These are phyloP conservation scores for Toxicodendron radicans DNA, from an alignment of 345 rosid species.

Conservation along the genomic window DNA sequence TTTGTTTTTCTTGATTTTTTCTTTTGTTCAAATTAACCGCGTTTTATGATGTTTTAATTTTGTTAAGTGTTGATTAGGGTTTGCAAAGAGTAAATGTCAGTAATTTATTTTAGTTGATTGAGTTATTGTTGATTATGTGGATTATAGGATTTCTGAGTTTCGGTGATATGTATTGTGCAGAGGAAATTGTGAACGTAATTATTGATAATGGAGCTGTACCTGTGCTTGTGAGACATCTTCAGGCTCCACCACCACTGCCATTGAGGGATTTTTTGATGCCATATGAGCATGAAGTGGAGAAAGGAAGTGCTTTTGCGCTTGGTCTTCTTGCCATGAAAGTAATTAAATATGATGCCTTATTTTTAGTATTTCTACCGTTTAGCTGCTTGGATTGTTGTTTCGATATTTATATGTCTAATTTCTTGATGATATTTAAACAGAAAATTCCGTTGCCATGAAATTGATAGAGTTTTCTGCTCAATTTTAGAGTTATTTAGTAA, in stretches of 20 bases:
- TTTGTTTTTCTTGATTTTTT: background rate
- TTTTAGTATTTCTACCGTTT: background rate
- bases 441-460: background rate
- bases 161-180: slow-evolving; percentile 32
- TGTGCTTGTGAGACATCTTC: slow-evolving; percentile 54
- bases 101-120: background rate
- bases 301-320: slow-evolving; percentile 53
- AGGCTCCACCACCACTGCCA: slow-evolving; percentile 25
- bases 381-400: background rate
- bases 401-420: background rate
- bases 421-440: background rate
- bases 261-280: slow-evolving; percentile 11
- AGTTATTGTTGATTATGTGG: background rate
- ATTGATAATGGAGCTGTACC: slow-evolving; percentile 67
- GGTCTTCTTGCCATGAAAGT: slow-evolving; percentile 68
- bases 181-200: slow-evolving; percentile 49
- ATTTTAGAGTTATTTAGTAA: background rate
- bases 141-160: background rate
- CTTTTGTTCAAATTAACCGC: background rate
- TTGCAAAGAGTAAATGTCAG: background rate
- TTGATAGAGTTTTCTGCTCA: background rate
- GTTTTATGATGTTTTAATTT: background rate
- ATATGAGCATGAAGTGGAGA: slow-evolving; percentile 56
- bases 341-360: background rate
- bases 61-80: background rate